Base-by-base conservation (phyloP, 306 rosid species). In the Mucuna pruriens region DNA sequence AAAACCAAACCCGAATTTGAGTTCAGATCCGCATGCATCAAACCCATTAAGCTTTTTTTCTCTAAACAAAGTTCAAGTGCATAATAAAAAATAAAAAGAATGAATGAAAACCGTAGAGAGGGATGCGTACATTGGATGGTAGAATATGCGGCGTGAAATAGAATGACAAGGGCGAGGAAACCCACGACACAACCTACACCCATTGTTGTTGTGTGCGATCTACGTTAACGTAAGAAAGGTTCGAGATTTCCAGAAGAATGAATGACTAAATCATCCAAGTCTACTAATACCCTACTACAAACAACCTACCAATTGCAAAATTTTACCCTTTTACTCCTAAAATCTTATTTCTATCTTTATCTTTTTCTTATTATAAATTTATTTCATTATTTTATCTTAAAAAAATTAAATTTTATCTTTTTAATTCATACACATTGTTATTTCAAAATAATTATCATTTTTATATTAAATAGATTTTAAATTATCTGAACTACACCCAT, bases 121-220 rank as follows among this genome's bases (percentile, higher is more conserved):
- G 51, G 51, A 20, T 16, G 78, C 71, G 54, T 84, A 94, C 98
- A 89, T 78, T 90, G 98, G 58, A 92, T 65, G 40, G 94, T 92
- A 38, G 95, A 89, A 88, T 92, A 92, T 13, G 98, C 88, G 17
- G 97, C 95, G 71, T 92, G 95, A 60, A 77, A 77, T 13, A 94
- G 90, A 83, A 91, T 81, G 19, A 88, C 74, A 87, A 89, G 70
- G 1, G 95, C 98, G 8, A 94, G 16, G 66, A 92, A 68, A 58
- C 98, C 98, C 4, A 90, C 80, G 4, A 72, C 40, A 77, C 90
- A 88, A 16, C 91, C 91, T 17, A 82, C n/a, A 65, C 83, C 90
- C 97, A 91, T 91, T 11, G 33, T 31, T 38, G 77, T 60, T 65
- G 40, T 51, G 77, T 40, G 81, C 80, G 74, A 78, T 79, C 73